Evolutionary conservation across 129 eudicot species (phyloP), one percentile per base, ranked within the genome.

Genomic region (Ambrosia trifida): DNA sequence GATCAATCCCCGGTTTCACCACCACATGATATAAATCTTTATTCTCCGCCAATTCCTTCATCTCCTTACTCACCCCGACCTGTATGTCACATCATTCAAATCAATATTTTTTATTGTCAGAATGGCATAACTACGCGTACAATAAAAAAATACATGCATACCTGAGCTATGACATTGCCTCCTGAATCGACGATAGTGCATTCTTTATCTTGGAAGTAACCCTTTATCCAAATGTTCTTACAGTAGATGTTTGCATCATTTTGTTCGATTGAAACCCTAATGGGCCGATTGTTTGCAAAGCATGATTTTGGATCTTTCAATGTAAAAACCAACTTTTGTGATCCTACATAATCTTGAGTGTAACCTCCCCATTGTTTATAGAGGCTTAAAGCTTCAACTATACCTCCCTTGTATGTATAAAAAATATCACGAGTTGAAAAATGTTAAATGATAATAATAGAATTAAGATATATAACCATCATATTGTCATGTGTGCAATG

Each of bases 1-100:
- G 98, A 85, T 94, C 98, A 6, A 94, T 78, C 66, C 98, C 98
- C 0, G 96, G 80, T 46, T 83, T 85, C 46, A 94, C 85, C 36
- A 76, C 72, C 24, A 94, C 92, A 53, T 82, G 85, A 77, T 87
- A 94, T 1, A 94, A 10, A 72, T 94, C 98, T 31, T 85, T 89
- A 44, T 83, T 81, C 70, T 64, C 76, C 86, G 79, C 76, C 76
- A 80, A 70, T 62, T 80, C 64, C 58, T 76, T 80, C 65, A 85
- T 35, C 38, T 85, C 95, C 43, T 80, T 69, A 62, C 59, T 68
- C 12, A 85, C 78, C n/a, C 88, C 91, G 30, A 93, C 80, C 95
- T 91, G 13, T 17, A 24, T 4, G 9, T 59, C 9, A 40, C 44
- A 40, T 40, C 44, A 40, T 3, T 40, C 44, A 40, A 40, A 40